These are phyloP conservation scores for Russula griseocarnosa DNA, from an alignment of 768 basidiomycete genomes.

Conservation along the genomic window DNA sequence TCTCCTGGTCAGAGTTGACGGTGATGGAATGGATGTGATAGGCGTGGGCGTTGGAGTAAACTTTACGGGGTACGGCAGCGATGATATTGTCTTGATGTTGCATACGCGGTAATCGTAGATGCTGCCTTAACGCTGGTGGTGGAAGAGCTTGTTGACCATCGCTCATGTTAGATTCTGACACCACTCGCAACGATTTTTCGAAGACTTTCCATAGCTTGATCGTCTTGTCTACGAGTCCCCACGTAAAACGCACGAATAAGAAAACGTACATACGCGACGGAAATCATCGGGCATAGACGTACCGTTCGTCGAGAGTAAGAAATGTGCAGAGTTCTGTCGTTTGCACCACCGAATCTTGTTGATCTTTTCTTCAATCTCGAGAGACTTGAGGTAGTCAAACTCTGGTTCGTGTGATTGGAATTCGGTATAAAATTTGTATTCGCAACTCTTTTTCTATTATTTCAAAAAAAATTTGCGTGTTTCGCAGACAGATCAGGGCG, in stretches of 20 bases:
- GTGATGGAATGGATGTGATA: constrained; percentile 99
- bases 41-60: constrained; percentile 98
- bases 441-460: constrained; percentile 94
- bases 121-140: constrained; percentile 51
- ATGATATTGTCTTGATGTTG: constrained; percentile 95
- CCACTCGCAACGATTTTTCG: constrained; percentile 92
- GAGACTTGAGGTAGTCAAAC: constrained; percentile 98
- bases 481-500: constrained; percentile 26
- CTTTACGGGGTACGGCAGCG: constrained; percentile 96
- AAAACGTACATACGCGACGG: constrained; percentile 12
- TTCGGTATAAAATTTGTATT: constrained; percentile 99
- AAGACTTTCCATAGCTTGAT: constrained; percentile 99
- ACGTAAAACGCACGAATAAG: constrained; percentile 5
- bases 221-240: constrained; percentile 76
- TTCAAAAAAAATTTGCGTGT: not conserved
- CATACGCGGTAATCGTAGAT: constrained; percentile 87
- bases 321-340: constrained; percentile 96
- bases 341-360: constrained; percentile 99
- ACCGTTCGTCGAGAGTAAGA: constrained; percentile 97
- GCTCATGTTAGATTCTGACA: constrained; percentile 92
- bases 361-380: constrained; percentile 99
- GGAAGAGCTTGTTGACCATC: constrained; percentile 71
- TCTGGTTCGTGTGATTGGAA: constrained; percentile 99
- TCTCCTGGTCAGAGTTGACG: constrained; percentile 99
- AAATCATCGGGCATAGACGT: constrained; percentile 28